These are phyloP conservation scores for Penicillium chermesinum DNA, from an alignment of 495 filamentous ascomycete species.

Conservation along the genomic window DNA sequence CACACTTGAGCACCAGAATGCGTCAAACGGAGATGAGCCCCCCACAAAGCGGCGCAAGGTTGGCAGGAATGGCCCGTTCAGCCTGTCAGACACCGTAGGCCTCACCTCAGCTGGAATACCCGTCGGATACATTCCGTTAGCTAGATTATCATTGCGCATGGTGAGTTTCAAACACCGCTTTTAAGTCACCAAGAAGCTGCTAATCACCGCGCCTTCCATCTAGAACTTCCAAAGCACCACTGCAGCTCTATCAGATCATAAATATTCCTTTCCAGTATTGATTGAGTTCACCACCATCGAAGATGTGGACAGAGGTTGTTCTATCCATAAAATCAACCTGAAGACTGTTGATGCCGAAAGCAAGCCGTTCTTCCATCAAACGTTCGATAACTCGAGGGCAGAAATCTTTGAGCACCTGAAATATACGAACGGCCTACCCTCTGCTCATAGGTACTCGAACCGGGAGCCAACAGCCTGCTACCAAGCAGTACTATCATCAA, in stretches of 20 bases:
- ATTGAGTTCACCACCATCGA: neutral
- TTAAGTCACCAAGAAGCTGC: neutral
- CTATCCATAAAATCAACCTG: constrained; percentile 17
- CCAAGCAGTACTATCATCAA: constrained; percentile 25
- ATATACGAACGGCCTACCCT: constrained; percentile 15
- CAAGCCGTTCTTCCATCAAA: constrained; percentile 15
- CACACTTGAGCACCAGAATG: constrained; percentile 16
- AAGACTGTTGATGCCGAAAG: constrained; percentile 5
- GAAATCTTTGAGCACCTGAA: constrained; percentile 21
- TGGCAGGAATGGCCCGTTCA: constrained; percentile 11
- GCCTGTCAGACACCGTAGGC: constrained; percentile 17
- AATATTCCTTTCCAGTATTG: constrained; percentile 22
- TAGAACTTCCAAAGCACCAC: constrained; percentile 17
- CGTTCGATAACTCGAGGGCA: constrained; percentile 14
- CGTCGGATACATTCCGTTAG: constrained; percentile 35
- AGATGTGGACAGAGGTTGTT: neutral
- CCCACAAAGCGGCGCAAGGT: constrained; percentile 38
- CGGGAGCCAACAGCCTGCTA: constrained; percentile 28
- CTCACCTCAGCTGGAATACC: constrained; percentile 20
- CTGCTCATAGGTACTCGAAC: constrained; percentile 23
- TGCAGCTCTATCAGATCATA: neutral
- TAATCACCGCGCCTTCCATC: constrained; percentile 3
- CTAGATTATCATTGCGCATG: constrained; percentile 28
- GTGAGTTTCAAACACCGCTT: constrained; percentile 20
- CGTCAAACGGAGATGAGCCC: constrained; percentile 12